Conservation (phyloP, 495 filamentous ascomycete species). For the Tuber aestivum region DNA sequence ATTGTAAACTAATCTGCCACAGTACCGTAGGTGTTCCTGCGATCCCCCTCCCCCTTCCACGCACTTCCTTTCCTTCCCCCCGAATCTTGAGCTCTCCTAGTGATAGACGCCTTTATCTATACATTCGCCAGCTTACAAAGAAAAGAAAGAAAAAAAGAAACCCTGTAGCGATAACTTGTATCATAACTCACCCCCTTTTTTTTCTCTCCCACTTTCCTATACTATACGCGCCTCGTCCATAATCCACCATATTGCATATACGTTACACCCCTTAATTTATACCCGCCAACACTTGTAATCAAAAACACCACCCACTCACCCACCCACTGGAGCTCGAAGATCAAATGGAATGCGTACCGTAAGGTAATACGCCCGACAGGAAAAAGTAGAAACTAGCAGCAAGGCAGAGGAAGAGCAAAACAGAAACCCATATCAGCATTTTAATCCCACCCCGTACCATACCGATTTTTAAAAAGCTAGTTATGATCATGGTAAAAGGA, state of each 20-base stretch:
- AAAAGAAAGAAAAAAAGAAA: background rate
- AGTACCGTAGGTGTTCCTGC: background rate
- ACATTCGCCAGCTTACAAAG: background rate
- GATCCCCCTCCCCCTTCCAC: background rate
- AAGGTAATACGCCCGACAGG: background rate
- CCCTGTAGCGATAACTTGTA: background rate
- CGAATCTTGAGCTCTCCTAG: background rate
- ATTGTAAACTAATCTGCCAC: background rate
- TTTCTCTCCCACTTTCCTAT: background rate
- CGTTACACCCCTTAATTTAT: background rate
- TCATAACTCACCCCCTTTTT: background rate
- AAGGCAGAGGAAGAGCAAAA: background rate
- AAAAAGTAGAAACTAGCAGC: background rate
- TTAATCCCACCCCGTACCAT: background rate
- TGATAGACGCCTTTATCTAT: background rate
- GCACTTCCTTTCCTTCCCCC: background rate
- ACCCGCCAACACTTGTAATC: background rate
- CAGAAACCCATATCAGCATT: background rate
- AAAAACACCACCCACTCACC: background rate
- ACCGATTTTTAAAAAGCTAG: background rate
- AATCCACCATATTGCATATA: background rate
- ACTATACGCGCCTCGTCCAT: background rate
- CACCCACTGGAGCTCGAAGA: background rate
- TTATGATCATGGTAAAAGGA: conserved; percentile 1
- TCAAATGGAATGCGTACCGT: background rate